phyloP scores from a whole-genome alignment of 495 filamentous ascomycete genomes.

The Xylaria cubensis region DNA sequence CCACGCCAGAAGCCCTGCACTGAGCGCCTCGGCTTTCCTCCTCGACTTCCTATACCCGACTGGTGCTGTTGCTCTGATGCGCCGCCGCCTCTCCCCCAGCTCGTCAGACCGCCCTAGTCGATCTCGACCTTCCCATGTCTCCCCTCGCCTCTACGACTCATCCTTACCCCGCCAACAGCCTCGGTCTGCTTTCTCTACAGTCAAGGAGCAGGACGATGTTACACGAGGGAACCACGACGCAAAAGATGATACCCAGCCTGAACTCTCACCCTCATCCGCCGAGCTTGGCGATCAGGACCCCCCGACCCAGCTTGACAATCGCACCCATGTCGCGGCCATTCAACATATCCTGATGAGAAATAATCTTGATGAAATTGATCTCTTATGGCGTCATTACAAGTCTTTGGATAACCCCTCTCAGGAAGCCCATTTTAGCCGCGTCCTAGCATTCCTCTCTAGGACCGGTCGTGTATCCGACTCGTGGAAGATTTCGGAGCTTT shows the following conservation, averaged over 20 bases:
- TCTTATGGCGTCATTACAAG: slow-evolving; percentile 35
- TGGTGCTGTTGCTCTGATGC: slow-evolving; percentile 57
- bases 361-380: slow-evolving; percentile 27
- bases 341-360: slow-evolving; percentile 23
- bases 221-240: background rate
- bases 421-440: slow-evolving; percentile 15
- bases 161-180: slow-evolving; percentile 28
- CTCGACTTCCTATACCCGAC: slow-evolving; percentile 71
- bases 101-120: slow-evolving; percentile 23
- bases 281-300: background rate
- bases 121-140: slow-evolving; percentile 22
- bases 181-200: background rate
- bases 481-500: slow-evolving; percentile 41
- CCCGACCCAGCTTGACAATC: background rate
- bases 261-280: background rate
- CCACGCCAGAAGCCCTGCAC: slow-evolving; percentile 33
- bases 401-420: slow-evolving; percentile 29
- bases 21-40: slow-evolving; percentile 52
- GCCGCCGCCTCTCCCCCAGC: slow-evolving; percentile 41
- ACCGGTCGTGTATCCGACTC: slow-evolving; percentile 34
- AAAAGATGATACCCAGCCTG: background rate
- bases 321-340: slow-evolving; percentile 16
- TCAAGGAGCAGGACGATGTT: background rate
- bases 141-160: slow-evolving; percentile 35
- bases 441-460: slow-evolving; percentile 34